A percentile compares a stretch with the other conserved stretches of the same genome.
Conservation (phyloP, 176 grass and related monocot genomes). For the Eleusine coracana region DNA sequence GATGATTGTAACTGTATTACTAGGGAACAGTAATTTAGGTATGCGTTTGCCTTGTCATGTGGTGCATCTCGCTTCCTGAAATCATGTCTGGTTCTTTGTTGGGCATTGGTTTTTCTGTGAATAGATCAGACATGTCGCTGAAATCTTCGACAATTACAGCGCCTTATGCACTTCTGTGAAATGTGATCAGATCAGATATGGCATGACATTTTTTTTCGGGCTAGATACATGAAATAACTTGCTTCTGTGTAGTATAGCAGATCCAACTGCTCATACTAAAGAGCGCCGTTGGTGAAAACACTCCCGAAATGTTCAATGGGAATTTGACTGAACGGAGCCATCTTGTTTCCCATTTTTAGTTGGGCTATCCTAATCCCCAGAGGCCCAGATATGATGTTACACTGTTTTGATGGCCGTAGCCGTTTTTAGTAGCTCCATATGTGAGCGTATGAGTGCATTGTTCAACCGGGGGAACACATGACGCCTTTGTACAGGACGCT, state of each 20-base stretch:
- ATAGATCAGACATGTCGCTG: not conserved
- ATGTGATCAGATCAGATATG: no score
- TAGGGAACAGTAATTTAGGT: not conserved
- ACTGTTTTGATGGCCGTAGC: not conserved
- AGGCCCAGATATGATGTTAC: not conserved
- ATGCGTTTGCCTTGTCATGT: not conserved
- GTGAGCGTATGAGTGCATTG: not conserved
- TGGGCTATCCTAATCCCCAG: not conserved
- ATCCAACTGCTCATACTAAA: not conserved
- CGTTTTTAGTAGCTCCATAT: not conserved
- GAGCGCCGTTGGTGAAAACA: no score
- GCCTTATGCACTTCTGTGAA: no score
- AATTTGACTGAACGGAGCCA: not conserved
- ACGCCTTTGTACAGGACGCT: not conserved
- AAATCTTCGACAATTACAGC: not conserved
- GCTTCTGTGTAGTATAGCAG: not conserved
- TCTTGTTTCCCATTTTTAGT: not conserved
- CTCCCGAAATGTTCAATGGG: not conserved
- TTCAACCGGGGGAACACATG: not conserved
- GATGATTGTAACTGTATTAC: constrained; percentile 29
- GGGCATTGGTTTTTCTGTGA: not conserved
- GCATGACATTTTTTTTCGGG: no score
- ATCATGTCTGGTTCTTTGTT: not conserved
- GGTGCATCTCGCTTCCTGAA: not conserved
- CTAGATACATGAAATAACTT: no score